Evolutionary conservation across 352 stramenopile species (phyloP), one percentile per base, ranked within the genome.

Genomic region (Globisporangium heterothallicum): DNA sequence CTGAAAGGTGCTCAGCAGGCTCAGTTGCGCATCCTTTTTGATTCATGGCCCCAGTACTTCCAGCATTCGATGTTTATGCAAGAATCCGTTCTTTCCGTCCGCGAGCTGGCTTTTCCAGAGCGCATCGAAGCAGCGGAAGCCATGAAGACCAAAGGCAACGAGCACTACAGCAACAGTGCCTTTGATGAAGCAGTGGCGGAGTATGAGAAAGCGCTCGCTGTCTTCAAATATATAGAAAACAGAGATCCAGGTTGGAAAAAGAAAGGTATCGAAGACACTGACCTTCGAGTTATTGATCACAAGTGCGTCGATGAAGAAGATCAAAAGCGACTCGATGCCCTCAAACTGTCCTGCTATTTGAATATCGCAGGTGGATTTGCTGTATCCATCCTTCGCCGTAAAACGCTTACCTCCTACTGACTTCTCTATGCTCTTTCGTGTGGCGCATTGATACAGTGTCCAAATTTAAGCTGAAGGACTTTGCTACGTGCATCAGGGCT

Each of bases 1-100:
- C 64, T 94, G 16, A 94, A 94, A 55, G 75, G 77, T 5, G 73
- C 79, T 12, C 83, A 94, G 38, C 83, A 94, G 72, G 78, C 80
- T 6, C 75, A 90, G 44, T 58, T 94, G 18, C 83, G 81, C 3
- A 83, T 74, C 4, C 47, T 69, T 18, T 92, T 78, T 45, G 83
- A 92, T 49, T 69, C 76, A 26, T 94, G 80, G 83, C 78, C 83
- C 29, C 74, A 86, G 56, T 91, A 90, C 56, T 89, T 94, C 32
- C 83, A 94, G 68, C 80, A 92, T 53, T 92, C 83, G 16, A 74
- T 94, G 58, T 94, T 94, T 51, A 91, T 94, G 78, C 74, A 90
- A 45, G 75, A 92, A 24, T 88, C 72, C 0, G 78, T 92, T 13
- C 60, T 68, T 13, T 69, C 56, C 0, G 61, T 76, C 18, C 78